Evolutionary conservation across 495 filamentous ascomycete species (phyloP), one percentile per base, ranked within the genome.

Genomic region (Hapsidospora chrysogenum): DNA sequence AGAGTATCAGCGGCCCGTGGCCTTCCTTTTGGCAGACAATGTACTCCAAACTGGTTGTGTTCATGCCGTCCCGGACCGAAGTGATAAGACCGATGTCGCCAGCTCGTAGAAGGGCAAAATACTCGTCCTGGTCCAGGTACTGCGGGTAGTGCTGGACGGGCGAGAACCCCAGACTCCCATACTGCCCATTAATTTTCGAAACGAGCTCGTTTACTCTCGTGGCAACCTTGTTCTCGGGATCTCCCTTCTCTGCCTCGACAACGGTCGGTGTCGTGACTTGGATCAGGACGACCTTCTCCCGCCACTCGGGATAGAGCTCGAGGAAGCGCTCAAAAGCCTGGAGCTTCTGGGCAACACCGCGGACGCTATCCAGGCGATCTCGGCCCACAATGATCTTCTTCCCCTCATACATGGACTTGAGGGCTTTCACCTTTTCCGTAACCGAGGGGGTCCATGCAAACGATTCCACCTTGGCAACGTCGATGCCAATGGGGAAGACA

Each of bases 321-420:
- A 95, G 61, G 57, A 95, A 92, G 36, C 76, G 66, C 58, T 93
- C 83, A 47, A 92, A 95, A 2, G 84, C 85, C 61, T 85, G 79
- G 27, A 95, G 63, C 56, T 95, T 95, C 54, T 95, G 86, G 18
- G 80, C 73, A 1, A 95, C 85, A 41, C 86, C 86, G 25, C 85
- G 72, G 33, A 89, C 80, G 46, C 76, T 83, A 54, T 95, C 86
- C 35, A 95, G 56, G 2, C 86, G 77, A 51, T 95, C 86, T 44
- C 86, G 72, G n/a, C 86, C 86, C 38, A 93, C 85, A 37, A 95
- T 92, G 48, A 95, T 80, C 51, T 86, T 87, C 54, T 82, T 83
- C 33, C 72, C 83, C 4, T 57, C 66, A 49, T 92, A 92, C 37
- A 85, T 51, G 31, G 74, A 68, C 45, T 69, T 76, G 18, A 95